phyloP scores from a whole-genome alignment of 2,329 filamentous ascomycete species.

The Aspergillus bombycis region DNA sequence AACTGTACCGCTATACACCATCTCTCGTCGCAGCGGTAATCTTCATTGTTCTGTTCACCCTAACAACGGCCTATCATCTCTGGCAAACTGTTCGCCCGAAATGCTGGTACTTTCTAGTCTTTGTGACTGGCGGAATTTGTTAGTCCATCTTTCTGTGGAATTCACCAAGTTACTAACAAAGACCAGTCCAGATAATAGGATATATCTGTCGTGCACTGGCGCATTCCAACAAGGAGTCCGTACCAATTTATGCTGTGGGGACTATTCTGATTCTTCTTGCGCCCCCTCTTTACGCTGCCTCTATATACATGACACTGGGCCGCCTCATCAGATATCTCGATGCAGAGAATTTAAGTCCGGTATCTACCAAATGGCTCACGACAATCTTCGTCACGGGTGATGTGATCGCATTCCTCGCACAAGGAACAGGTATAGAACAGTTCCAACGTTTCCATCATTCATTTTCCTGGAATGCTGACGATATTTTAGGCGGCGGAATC shows the following conservation, averaged over 20 bases:
- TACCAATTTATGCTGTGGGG: slow-evolving; percentile 37
- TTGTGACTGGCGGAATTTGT: slow-evolving; percentile 44
- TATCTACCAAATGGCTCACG: slow-evolving; percentile 40
- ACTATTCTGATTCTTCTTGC: slow-evolving; percentile 40
- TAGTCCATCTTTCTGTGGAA: slow-evolving; percentile 15
- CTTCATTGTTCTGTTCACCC: slow-evolving; percentile 51
- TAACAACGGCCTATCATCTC: slow-evolving; percentile 46
- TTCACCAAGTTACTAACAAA: neutral
- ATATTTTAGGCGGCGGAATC: neutral
- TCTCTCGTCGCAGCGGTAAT: slow-evolving; percentile 51
- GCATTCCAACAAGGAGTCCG: slow-evolving; percentile 27
- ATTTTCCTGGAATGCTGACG: neutral
- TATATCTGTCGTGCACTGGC: slow-evolving; percentile 32
- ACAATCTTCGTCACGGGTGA: slow-evolving; percentile 41
- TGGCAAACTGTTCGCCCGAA: slow-evolving; percentile 47
- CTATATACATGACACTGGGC: slow-evolving; percentile 44
- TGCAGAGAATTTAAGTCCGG: slow-evolving; percentile 35
- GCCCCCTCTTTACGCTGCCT: slow-evolving; percentile 45
- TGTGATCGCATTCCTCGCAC: slow-evolving; percentile 36
- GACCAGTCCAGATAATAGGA: slow-evolving; percentile 49
- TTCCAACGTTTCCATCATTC: neutral
- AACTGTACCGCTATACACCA: slow-evolving; percentile 48
- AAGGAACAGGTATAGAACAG: slow-evolving; percentile 27
- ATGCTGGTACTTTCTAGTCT: slow-evolving; percentile 53
- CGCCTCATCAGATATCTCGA: slow-evolving; percentile 36